A percentile compares a stretch with the other conserved stretches of the same genome.
These are phyloP conservation scores for Dipodascus geniculatus DNA, from an alignment of 805 yeast genomes.

Conservation along the genomic window DNA sequence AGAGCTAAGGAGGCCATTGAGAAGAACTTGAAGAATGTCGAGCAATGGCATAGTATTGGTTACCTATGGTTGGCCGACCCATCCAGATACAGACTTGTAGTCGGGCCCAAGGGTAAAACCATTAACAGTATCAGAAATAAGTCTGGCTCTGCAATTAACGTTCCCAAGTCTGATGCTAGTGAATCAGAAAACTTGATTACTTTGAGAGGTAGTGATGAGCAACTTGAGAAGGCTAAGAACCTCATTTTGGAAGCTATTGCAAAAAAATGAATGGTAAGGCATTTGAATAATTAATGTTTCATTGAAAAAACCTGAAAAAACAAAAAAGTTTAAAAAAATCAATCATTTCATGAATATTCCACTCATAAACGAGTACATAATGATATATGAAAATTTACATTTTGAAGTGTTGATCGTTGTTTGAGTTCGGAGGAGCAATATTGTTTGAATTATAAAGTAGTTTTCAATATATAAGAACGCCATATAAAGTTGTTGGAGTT, in stretches of 20 bases:
- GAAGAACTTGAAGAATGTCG: constrained; percentile 36
- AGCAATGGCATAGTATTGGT: constrained; percentile 38
- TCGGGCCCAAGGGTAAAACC: constrained; percentile 69
- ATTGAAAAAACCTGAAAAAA: not conserved
- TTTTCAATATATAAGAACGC: too few species aligned
- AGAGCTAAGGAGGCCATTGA: constrained; percentile 43
- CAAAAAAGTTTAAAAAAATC: too few species aligned
- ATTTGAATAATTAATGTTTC: not conserved
- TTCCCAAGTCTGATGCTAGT: constrained; percentile 49
- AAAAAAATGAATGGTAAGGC: constrained; percentile 2
- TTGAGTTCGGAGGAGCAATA: too few species aligned
- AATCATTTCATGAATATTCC: not conserved
- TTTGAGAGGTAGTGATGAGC: constrained; percentile 47
- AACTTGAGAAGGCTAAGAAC: constrained; percentile 40
- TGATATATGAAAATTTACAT: not conserved
- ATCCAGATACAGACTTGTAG: constrained; percentile 43
- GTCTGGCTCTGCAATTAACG: constrained; percentile 45
- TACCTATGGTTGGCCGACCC: constrained; percentile 51
- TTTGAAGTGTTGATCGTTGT: too few species aligned
- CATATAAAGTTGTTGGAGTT: too few species aligned
- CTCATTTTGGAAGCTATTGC: constrained; percentile 23
- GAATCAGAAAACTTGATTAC: constrained; percentile 38
- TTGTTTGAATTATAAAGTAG: too few species aligned
- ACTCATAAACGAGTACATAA: not conserved
- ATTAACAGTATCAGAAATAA: constrained; percentile 48